phyloP scores from a whole-genome alignment of 345 rosid genomes.

The Brassica cretica region DNA sequence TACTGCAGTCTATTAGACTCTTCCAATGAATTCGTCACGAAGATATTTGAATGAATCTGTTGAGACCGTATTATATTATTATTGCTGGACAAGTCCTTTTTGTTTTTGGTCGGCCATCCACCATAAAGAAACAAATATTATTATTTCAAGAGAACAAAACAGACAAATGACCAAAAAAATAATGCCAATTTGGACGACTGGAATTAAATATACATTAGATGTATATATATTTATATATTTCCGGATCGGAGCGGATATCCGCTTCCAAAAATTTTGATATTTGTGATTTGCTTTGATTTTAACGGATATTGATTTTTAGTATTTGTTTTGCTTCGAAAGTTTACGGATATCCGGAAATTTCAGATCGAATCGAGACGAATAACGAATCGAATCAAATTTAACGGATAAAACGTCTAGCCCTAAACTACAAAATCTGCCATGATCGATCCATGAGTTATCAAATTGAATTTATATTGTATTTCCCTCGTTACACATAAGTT shows the following conservation, averaged over 20 bases:
- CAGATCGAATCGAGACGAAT: too few species aligned
- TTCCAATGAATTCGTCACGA: neutral
- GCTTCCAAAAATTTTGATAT: too few species aligned
- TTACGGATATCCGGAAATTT: too few species aligned
- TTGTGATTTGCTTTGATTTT: too few species aligned
- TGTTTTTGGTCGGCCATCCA: slow-evolving; percentile 36
- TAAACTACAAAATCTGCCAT: too few species aligned
- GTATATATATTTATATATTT: too few species aligned
- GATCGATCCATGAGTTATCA: too few species aligned
- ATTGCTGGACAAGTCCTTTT: neutral
- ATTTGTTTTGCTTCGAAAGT: too few species aligned
- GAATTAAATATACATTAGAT: slow-evolving; percentile 1
- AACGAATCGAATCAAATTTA: too few species aligned
- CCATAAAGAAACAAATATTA: neutral
- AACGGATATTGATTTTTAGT: too few species aligned
- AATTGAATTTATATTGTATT: neutral
- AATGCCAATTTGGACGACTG: slow-evolving; percentile 4
- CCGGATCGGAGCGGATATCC: too few species aligned
- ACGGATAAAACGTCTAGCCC: too few species aligned
- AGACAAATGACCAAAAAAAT: neutral
- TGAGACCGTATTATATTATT: neutral
- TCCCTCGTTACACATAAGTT: neutral
- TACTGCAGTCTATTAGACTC: neutral
- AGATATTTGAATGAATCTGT: neutral
- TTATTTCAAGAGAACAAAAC: slow-evolving; percentile 2